Base-by-base conservation (phyloP, 345 rosid genomes). In the Microcos paniculata region DNA sequence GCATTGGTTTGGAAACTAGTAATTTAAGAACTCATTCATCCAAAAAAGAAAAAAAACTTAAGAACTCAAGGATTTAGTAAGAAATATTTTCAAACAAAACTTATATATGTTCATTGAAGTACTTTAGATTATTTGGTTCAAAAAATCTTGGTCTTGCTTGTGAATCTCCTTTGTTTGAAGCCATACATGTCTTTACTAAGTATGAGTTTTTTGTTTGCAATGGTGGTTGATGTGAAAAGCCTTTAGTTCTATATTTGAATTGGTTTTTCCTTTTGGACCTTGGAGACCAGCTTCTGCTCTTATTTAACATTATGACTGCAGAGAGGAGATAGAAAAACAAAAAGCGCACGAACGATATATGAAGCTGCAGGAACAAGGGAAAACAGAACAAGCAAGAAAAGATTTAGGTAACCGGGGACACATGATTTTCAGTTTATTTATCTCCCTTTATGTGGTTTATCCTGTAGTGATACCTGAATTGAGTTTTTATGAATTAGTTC, bases 351-450 rank as follows among this genome's bases (percentile, higher is more conserved):
- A 95, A 86, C 92, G 97, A 51, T 93, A 90, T 84, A 95, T 95
- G 98, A 93, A 85, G 92, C 87, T 96, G 82, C 99, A 93, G 75
- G 99, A 96, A 80, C 99, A 96, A 77, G 99, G 99, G 61, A 96
- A 96, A 87, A 93, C 97, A 6, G 98, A 96, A 31, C 98, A 92
- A 88, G 94, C 98, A 40, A 88, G 82, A 84, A 96, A 96, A 80
- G 98, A 96, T 80, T 85, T 96, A 76, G 99, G 99, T 89, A 84
- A 84, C 74, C 72, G 38, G 16, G 6, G 62, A 55, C 40, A 8
- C 8, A 21, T 49, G 80, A 56, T 14, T 23, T 73, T 6, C 30
- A 4, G 14, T 40, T 55, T 19, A 13, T 6, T 30, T 61, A 14
- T 73, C 45, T 46, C 23, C 19, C 74, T 33, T 26, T n/a, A 42